Base-by-base conservation (phyloP, 2,329 filamentous ascomycete species). In the Monosporascus cannonballus region DNA sequence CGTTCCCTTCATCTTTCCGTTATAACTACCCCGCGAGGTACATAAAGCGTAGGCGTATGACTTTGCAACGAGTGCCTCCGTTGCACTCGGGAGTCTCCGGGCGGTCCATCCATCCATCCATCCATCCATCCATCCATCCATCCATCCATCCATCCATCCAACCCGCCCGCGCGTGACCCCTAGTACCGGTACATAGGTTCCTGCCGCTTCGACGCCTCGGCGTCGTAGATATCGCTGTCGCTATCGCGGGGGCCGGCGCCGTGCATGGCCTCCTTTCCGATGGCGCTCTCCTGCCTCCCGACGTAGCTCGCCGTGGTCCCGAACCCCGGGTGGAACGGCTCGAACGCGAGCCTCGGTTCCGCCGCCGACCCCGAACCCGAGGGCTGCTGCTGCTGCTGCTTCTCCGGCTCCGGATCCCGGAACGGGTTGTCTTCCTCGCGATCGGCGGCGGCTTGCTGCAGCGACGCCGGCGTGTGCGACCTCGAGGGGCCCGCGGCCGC, bases 221-320 rank as follows among this genome's bases (percentile, higher is more conserved):
- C 52, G 44, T 71, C 69, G 51, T 76, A 76, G 41, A 75, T 60
- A 48, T 74, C 71, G 36, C 73, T 71, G 37, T 69, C 66, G 38
- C 69, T 65, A 3, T 69, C 64, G 7, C 58, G 57, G 20, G 38
- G 22, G 5, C 41, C 59, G 22, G 67, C 72, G 7, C 71, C 73
- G 47, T 73, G 71, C 73, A 74, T 75, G 8, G 68, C 58, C 54
- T 73, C 61, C 60, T 73, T 73, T 39, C 67, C 71, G 42, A 70
- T 51, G 20, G 71, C 71, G 51, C 72, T 74, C 17, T 74, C 71
- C 57, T 74, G 72, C 37, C 71, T 64, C 44, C 64, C 66, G 2
- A 67, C 42, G 48, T 72, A 72, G 56, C 69, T 70, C 25, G 62
- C 62, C 17, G 67, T 70, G 44, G 59, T 52, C 52, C 60, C 60